Evolutionary conservation across 2,329 filamentous ascomycete genomes (phyloP).

Genomic region (Bipolaris zeicola): DNA sequence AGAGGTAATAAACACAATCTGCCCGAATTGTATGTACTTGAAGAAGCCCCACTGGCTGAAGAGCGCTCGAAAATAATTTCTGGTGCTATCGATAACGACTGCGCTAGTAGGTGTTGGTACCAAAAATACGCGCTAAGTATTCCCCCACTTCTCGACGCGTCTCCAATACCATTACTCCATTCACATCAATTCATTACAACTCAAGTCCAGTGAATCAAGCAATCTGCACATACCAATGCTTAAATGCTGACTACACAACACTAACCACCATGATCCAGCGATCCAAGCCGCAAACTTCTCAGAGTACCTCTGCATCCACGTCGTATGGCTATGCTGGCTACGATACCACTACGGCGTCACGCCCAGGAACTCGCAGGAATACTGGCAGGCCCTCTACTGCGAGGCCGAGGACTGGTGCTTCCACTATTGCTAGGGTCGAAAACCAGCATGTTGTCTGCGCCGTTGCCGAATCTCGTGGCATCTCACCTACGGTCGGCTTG

Average conservation of each 20-base stretch:
- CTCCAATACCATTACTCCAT: neutral
- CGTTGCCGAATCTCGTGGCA: conserved; percentile 82
- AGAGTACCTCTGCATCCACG: conserved; percentile 38
- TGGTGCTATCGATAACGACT: conserved; percentile 31
- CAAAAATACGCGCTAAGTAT: conserved; percentile 22
- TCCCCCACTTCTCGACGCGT: conserved; percentile 14
- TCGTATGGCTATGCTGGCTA: conserved; percentile 46
- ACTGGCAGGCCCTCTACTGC: conserved; percentile 52
- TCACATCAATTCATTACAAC: conserved; percentile 1
- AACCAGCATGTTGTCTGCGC: conserved; percentile 83
- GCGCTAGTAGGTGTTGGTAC: conserved; percentile 17
- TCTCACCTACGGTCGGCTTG: conserved; percentile 82
- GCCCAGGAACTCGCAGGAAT: conserved; percentile 39
- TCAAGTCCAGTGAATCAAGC: neutral
- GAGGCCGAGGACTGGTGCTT: conserved; percentile 60
- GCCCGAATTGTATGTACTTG: neutral
- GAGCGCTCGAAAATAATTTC: conserved; percentile 25
- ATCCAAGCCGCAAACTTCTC: conserved; percentile 35
- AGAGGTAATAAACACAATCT: neutral
- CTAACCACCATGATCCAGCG: conserved; percentile 36
- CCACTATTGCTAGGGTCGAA: conserved; percentile 62
- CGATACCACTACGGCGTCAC: conserved; percentile 46
- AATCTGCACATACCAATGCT: conserved; percentile 17
- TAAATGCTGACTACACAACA: conserved; percentile 25
- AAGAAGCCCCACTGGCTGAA: conserved; percentile 2